These are phyloP conservation scores for Ceriops zippeliana DNA, from an alignment of 345 rosid genomes.

Conservation along the genomic window DNA sequence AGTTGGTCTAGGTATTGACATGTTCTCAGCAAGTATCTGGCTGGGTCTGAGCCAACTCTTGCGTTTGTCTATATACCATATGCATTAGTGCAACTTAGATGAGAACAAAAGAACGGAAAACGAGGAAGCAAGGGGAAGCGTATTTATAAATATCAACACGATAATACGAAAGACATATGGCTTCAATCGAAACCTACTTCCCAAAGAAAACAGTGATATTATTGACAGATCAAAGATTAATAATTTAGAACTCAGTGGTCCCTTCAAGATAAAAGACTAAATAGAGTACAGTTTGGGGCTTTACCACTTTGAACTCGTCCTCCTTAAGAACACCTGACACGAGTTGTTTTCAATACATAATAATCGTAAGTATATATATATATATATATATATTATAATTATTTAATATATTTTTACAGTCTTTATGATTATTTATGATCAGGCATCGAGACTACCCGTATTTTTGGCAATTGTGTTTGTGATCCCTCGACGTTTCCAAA, in stretches of 20 bases:
- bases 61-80: background rate
- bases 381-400: too few species aligned
- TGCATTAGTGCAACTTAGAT: background rate
- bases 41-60: background rate
- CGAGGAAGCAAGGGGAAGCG: background rate
- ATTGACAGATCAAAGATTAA: slow-evolving; percentile 7
- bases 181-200: slow-evolving; percentile 6
- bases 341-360: too few species aligned
- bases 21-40: background rate
- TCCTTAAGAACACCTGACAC: background rate
- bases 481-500: background rate
- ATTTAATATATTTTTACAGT: too few species aligned
- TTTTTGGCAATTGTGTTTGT: too few species aligned
- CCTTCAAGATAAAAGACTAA: slow-evolving; percentile 7
- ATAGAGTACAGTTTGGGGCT: too few species aligned
- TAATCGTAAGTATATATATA: too few species aligned
- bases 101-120: background rate
- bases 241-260: background rate
- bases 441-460: too few species aligned
- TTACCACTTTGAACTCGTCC: too few species aligned
- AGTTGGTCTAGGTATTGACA: too few species aligned
- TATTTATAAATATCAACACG: background rate
- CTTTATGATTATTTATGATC: too few species aligned
- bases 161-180: background rate
- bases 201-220: slow-evolving; percentile 26